phyloP scores from a whole-genome alignment of 768 basidiomycete species.

The Leccinum broughii region DNA sequence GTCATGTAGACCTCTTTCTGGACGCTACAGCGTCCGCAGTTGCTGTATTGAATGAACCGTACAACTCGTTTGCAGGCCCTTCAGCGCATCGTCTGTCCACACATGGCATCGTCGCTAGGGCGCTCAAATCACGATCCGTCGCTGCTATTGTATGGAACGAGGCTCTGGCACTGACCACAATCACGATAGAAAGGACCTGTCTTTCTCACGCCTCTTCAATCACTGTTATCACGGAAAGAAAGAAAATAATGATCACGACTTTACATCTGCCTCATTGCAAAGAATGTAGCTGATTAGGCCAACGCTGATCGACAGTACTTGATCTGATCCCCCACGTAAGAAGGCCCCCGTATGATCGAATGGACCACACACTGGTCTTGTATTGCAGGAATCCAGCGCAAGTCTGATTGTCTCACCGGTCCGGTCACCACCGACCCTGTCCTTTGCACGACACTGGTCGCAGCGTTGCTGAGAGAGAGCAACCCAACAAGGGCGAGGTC shows the following conservation, averaged over 20 bases:
- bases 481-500: neutral
- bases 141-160: neutral
- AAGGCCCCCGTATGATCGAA: neutral
- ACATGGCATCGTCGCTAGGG: neutral
- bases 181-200: neutral
- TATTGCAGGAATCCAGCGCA: neutral
- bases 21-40: neutral
- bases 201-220: no score
- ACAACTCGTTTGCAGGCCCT: neutral
- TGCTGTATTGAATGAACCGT: neutral
- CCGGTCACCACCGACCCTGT: neutral
- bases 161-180: neutral
- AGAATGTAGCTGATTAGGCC: neutral
- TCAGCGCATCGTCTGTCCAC: neutral
- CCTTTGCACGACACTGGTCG: neutral
- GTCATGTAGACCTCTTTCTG: neutral
- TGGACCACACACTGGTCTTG: no score
- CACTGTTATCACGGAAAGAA: no score
- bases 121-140: neutral
- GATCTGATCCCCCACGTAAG: neutral
- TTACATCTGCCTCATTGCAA: neutral
- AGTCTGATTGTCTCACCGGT: neutral
- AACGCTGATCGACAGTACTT: neutral
- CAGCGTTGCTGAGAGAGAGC: neutral
- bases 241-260: no score